These are phyloP conservation scores for Pulveroboletus sp. DNA, from an alignment of 768 basidiomycete species.

Conservation along the genomic window DNA sequence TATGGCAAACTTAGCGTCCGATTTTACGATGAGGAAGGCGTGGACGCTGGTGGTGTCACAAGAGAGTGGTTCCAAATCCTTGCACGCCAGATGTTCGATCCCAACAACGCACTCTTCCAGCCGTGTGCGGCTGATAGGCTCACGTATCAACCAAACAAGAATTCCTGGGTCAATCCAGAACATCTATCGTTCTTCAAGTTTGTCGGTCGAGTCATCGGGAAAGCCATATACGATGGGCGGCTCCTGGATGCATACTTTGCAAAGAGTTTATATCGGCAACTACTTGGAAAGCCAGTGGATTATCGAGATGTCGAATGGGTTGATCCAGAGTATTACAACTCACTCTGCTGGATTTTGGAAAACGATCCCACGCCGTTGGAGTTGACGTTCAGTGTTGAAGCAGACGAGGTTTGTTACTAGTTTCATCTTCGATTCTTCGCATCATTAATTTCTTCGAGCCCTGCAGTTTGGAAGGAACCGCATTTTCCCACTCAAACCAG, in stretches of 20 bases:
- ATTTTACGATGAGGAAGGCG: constrained; percentile 96
- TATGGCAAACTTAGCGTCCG: constrained; percentile 95
- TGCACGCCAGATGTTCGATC: constrained; percentile 98
- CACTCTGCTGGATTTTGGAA: constrained; percentile 95
- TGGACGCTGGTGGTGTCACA: constrained; percentile 97
- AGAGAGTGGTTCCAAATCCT: constrained; percentile 99
- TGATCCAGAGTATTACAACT: constrained; percentile 98
- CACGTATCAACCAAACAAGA: constrained; percentile 95
- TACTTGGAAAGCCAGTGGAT: constrained; percentile 91
- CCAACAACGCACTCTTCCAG: constrained; percentile 96
- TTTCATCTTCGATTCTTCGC: background rate
- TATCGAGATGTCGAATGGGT: constrained; percentile 97
- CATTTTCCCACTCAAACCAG: constrained; percentile 80
- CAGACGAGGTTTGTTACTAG: constrained; percentile 63
- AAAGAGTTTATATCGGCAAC: constrained; percentile 91
- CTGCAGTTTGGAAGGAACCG: constrained; percentile 84
- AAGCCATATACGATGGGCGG: constrained; percentile 95
- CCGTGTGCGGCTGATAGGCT: constrained; percentile 93
- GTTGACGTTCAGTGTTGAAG: constrained; percentile 92
- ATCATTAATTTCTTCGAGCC: background rate
- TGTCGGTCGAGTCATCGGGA: constrained; percentile 95
- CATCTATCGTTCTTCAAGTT: constrained; percentile 98
- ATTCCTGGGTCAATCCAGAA: constrained; percentile 91
- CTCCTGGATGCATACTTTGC: constrained; percentile 98
- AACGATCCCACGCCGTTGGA: constrained; percentile 87